These are phyloP conservation scores for Quercus suber DNA, from an alignment of 306 rosid species.

Conservation along the genomic window DNA sequence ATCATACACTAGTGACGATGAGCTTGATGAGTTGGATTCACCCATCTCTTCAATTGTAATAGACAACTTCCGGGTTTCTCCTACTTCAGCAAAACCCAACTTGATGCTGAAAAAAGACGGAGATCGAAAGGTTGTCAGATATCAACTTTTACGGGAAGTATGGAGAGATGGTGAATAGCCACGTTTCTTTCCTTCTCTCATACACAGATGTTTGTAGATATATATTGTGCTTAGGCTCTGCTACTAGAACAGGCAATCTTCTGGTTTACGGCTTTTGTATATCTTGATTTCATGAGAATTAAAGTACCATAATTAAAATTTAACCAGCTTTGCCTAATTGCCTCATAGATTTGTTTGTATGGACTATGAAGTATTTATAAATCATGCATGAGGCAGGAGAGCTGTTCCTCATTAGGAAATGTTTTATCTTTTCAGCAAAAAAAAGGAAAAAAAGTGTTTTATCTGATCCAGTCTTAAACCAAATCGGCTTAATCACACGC, in stretches of 20 bases:
- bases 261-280: neutral
- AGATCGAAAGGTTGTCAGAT: constrained; percentile 51
- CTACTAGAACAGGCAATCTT: neutral
- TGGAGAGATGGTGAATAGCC: constrained; percentile 57
- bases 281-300: neutral
- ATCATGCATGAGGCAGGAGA: neutral
- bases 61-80: constrained; percentile 37
- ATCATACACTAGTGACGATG: constrained; percentile 77
- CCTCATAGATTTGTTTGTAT: too few relatives aligned
- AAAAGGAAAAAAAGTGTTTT: too few relatives aligned
- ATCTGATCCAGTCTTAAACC: too few relatives aligned
- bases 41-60: constrained; percentile 57
- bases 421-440: too few relatives aligned
- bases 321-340: neutral
- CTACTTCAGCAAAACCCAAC: constrained; percentile 22
- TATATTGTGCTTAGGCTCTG: neutral
- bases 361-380: neutral
- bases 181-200: neutral
- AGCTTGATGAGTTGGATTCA: constrained; percentile 85
- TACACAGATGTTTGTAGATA: neutral
- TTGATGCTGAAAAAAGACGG: constrained; percentile 28
- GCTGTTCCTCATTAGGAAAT: neutral
- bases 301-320: neutral
- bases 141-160: constrained; percentile 65
- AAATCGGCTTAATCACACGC: too few relatives aligned